Base-by-base conservation (phyloP, 805 yeast genomes). In the Wickerhamiella siamensis region DNA sequence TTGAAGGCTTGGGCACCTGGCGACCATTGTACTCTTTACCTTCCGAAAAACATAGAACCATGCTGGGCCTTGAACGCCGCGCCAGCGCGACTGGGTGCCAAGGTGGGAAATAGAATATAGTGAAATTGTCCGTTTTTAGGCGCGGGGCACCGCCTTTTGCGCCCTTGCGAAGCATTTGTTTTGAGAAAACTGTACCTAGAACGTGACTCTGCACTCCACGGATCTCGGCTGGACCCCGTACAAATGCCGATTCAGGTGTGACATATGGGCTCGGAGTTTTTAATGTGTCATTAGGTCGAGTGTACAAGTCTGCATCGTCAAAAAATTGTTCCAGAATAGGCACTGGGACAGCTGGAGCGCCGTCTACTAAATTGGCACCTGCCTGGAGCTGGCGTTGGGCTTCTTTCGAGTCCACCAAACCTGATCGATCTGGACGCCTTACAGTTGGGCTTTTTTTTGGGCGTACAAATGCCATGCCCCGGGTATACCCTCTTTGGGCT, bases 31-130 rank as follows among this genome's bases (percentile, higher is more conserved):
- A 49, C 12, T 14, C 39, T 3, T 4, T 33, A 12, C 51, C 51
- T 2, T 19, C 21, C 14, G 40, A 26, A 9, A 42, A 44, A 5
- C 47, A 12, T 1, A 45, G 43, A 4, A 33, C 44, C 20, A 51
- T 16, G 2, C 51, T 47, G 1, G 55, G 55, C 21, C 55, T 46
- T 16, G 53, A 47, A 9, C 38, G 42, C 6, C 55, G 43, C n/a
- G 43, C 50, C 17, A 41, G 45, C 3, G 52, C 48, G 3, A 49
- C 20, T 1, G 49, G 47, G 41, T 51, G 55, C 55, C 54, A 51
- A 6, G 55, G 52, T 5, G 55, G 55, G 27, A 49, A 44, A 29
- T 42, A 51, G 19, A 18, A 41, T 4, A 42, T 36, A 16, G 14
- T 33, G 37, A 5, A 36, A 12, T 4, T 20, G 14, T 4, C 32